Evolutionary conservation across 257 asterid species (phyloP).

Genomic region (Solanum ossicruentum): DNA sequence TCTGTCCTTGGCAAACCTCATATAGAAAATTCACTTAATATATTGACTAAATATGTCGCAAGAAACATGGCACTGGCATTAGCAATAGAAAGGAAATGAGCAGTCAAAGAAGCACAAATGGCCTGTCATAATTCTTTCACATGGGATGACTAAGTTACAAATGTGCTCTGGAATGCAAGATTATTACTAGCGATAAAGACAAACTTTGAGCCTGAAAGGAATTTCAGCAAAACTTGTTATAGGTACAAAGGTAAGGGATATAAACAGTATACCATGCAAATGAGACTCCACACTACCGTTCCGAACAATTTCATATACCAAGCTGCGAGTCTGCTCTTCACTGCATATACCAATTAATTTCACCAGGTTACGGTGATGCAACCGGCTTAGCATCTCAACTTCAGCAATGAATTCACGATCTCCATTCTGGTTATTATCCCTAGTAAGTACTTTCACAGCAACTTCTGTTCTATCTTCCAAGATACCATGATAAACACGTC

Average conservation of each 20-base stretch:
- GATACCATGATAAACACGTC: constrained; percentile 87
- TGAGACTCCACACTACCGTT: constrained; percentile 99
- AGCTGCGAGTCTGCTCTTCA: constrained; percentile 63
- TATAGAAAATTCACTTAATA: background rate
- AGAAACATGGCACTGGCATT: background rate
- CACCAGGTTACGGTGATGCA: constrained; percentile 98
- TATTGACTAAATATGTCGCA: background rate
- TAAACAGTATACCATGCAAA: constrained; percentile 55
- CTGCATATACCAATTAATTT: constrained; percentile 92
- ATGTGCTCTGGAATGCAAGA: background rate
- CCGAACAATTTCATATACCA: constrained; percentile 81
- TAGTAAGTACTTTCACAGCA: constrained; percentile 77
- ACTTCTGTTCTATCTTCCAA: constrained; percentile 66
- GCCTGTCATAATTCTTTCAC: background rate
- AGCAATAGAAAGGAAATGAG: background rate
- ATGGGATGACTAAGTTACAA: background rate
- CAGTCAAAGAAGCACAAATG: background rate
- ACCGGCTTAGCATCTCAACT: constrained; percentile 94
- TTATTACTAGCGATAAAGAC: background rate
- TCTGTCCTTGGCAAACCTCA: background rate
- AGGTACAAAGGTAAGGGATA: background rate
- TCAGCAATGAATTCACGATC: constrained; percentile 94
- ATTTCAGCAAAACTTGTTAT: background rate
- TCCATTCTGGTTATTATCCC: constrained; percentile 74
- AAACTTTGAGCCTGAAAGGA: background rate